These are phyloP conservation scores for Hypoxylon crocopeplum DNA, from an alignment of 495 filamentous ascomycete species.

Conservation along the genomic window DNA sequence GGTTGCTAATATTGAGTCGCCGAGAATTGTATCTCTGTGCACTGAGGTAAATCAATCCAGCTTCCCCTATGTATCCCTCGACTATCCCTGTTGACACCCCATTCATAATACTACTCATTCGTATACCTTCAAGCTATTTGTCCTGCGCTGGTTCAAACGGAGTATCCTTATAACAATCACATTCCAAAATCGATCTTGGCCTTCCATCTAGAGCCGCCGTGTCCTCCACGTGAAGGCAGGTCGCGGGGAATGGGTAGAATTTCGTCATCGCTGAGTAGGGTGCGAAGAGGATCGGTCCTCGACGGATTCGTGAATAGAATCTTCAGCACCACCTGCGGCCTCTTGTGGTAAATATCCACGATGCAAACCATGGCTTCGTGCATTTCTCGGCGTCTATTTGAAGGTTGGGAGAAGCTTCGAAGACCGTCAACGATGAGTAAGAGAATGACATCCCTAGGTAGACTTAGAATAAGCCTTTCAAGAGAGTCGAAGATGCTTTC, in stretches of 20 bases:
- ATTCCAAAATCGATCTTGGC: neutral
- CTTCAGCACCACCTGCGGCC: conserved; percentile 6
- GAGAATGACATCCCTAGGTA: conserved; percentile 2
- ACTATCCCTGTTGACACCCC: no score
- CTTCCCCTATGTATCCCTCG: no score
- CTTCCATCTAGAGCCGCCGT: neutral
- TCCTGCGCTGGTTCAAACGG: neutral
- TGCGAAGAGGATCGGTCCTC: conserved; percentile 4
- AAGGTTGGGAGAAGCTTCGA: conserved; percentile 2
- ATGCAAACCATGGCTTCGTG: conserved; percentile 3
- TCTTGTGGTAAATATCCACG: neutral
- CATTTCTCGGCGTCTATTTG: neutral
- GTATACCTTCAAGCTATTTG: neutral
- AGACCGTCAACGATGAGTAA: conserved; percentile 20
- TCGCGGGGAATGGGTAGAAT: conserved; percentile 1
- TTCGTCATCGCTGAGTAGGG: conserved; percentile 19
- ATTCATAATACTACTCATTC: no score
- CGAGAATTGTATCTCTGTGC: no score
- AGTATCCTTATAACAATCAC: neutral
- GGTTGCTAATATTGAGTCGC: no score
- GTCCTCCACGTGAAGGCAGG: neutral
- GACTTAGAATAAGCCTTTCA: neutral
- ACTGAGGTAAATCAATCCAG: no score
- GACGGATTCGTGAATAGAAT: conserved; percentile 15
- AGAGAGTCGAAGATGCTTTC: conserved; percentile 7